These are phyloP conservation scores for Amylostereum chailletii DNA, from an alignment of 1,284 basidiomycete genomes.

Conservation along the genomic window DNA sequence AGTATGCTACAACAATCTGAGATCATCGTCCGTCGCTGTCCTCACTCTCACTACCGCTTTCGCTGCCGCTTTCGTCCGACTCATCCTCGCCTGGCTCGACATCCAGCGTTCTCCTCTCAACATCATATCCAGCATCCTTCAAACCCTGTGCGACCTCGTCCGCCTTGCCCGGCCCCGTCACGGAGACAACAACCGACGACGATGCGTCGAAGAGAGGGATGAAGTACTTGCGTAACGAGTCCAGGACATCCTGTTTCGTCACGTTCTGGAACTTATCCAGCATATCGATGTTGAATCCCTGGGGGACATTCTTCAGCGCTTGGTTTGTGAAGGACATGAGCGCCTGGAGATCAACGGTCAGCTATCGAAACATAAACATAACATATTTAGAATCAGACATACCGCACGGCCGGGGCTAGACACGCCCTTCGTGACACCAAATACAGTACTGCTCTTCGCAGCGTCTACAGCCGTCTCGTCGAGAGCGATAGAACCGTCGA, in stretches of 20 bases:
- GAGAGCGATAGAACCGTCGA: conserved; percentile 75
- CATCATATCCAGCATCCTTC: conserved; percentile 63
- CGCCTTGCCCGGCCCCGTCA: conserved; percentile 76
- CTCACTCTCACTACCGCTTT: conserved; percentile 24
- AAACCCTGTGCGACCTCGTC: conserved; percentile 67
- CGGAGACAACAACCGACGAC: conserved; percentile 74
- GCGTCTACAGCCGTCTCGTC: conserved; percentile 84
- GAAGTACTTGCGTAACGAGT: conserved; percentile 68
- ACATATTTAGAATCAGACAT: conserved; percentile 18
- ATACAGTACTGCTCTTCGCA: conserved; percentile 89
- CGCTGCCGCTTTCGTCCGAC: conserved; percentile 18
- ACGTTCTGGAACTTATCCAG: conserved; percentile 75
- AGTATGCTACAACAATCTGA: no score
- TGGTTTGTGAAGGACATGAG: conserved; percentile 79
- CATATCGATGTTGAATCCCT: conserved; percentile 66
- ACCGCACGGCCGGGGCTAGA: conserved; percentile 84
- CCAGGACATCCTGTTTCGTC: conserved; percentile 70
- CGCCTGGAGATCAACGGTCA: conserved; percentile 39
- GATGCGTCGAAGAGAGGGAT: conserved; percentile 80
- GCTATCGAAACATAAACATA: background rate
- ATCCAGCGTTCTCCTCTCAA: conserved; percentile 66
- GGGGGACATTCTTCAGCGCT: conserved; percentile 72
- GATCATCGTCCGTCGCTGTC: background rate
- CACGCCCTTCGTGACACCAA: conserved; percentile 70
- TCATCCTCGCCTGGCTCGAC: conserved; percentile 38